Evolutionary conservation across 139 green algal genomes (phyloP).

Genomic region (Tetratostichococcus sp.): DNA sequence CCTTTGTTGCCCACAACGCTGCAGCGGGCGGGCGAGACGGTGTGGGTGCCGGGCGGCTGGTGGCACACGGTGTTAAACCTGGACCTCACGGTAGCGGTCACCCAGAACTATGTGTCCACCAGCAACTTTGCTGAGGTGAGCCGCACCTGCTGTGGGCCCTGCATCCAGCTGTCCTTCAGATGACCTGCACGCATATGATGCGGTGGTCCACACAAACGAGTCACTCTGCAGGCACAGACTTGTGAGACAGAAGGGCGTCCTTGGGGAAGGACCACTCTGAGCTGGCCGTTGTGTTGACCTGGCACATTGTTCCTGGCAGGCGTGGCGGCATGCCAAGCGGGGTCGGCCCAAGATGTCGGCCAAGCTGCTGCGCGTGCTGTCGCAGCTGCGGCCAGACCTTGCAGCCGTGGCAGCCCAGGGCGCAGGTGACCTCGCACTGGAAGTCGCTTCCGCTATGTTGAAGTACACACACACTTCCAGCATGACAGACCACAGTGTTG

Average conservation of each 20-base stretch:
- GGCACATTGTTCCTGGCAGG: slow-evolving; percentile 12
- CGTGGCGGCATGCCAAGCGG: slow-evolving; percentile 57
- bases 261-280: too few species aligned
- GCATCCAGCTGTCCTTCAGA: too few species aligned
- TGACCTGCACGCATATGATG: not conserved
- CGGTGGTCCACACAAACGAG: not conserved
- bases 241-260: too few species aligned
- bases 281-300: too few species aligned
- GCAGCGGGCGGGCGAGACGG: slow-evolving; percentile 60
- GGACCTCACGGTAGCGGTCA: slow-evolving; percentile 71
- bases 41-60: slow-evolving; percentile 76
- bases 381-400: slow-evolving; percentile 53
- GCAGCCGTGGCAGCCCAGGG: slow-evolving; percentile 40
- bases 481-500: too few species aligned
- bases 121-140: slow-evolving; percentile 60
- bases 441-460: too few species aligned
- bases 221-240: too few species aligned
- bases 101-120: slow-evolving; percentile 65
- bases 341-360: slow-evolving; percentile 73
- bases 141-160: not conserved
- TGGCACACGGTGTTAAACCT: slow-evolving; percentile 81
- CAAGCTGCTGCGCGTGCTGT: slow-evolving; percentile 57
- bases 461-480: too few species aligned
- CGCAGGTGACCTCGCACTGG: too few species aligned
- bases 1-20: not conserved